Evolutionary conservation across 768 basidiomycete genomes (phyloP), one percentile per base, ranked within the genome.

Genomic region (Chalciporus sphaerocephalus): DNA sequence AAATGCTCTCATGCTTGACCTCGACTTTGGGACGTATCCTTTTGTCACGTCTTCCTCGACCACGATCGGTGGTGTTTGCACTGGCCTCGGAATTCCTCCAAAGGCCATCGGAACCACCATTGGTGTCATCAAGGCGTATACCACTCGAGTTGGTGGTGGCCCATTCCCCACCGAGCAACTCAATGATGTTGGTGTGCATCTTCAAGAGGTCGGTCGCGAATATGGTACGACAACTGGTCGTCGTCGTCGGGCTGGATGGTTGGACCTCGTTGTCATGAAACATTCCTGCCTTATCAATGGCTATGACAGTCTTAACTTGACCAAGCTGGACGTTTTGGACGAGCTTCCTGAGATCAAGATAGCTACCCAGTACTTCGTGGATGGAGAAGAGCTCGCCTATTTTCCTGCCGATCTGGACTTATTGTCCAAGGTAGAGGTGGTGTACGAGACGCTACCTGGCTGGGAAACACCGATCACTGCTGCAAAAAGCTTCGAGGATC

Each of bases 11-110:
- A 96, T 99, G 96, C 85, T 99, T 47, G 96, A 99, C 62, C 74
- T 99, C 53, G 96, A 99, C 68, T 93, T 88, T 60, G 96, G 96
- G 21, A 99, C 96, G 5, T 99, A 99, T 67, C 96, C 96, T 2
- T 99, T 76, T 66, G 96, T 99, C 51, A 99, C 96, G 0, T 95
- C 92, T 9, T 94, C 92, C 1, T 83, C 90, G 8, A 98, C 96
- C 8, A 75, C 84, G 24, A 87, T 98, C 47, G 96, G 96, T 23
- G 96, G 96, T 40, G 92, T 97, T 27, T 92, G 90, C 70, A 98
- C 94, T 13, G 96, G 96, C 25, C 81, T 99, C n/a, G 96, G 93
- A 41, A 85, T 99, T 39, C 95, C 96, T 3, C 93, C 96, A 6
- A 85, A 85, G 69, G 69, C 78, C 53, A 83, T 99, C 52, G 89